Conservation (phyloP, 2,329 filamentous ascomycete species). For the Colletotrichum incanum region DNA sequence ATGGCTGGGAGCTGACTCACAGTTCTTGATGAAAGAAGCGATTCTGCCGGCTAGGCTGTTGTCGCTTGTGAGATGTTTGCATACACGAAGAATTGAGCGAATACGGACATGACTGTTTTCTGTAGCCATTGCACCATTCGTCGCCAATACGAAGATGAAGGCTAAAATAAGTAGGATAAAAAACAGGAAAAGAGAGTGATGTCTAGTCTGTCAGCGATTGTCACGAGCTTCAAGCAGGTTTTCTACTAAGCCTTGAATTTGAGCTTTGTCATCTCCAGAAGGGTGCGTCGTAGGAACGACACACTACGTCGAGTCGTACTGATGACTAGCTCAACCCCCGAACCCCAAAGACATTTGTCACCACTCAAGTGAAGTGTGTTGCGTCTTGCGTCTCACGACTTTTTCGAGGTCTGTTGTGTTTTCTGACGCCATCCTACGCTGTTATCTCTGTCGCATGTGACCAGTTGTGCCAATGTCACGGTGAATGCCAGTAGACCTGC, state of each 20-base stretch:
- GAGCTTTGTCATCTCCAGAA: not conserved
- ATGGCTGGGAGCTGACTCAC: conserved; percentile 16
- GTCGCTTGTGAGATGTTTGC: not conserved
- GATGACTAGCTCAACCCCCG: not conserved
- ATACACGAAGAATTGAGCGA: conserved; percentile 3
- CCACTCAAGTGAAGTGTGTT: not conserved
- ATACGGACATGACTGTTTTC: not conserved
- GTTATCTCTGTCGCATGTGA: not conserved
- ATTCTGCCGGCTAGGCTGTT: not conserved
- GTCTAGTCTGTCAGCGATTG: not conserved
- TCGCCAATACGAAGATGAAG: not conserved
- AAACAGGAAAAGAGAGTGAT: not conserved
- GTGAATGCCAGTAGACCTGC: not conserved
- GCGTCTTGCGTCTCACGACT: not conserved
- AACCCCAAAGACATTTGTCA: not conserved
- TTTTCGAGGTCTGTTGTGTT: not conserved
- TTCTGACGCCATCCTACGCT: not conserved
- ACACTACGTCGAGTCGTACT: not conserved
- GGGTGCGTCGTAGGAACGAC: not conserved
- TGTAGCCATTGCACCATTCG: not conserved
- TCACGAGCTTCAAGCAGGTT: not conserved
- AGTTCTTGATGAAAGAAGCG: not conserved
- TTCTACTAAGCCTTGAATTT: not conserved
- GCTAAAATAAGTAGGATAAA: too few species aligned
- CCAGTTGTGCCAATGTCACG: not conserved